These are phyloP conservation scores for Sporothrix sp. DNA, from an alignment of 2,329 filamentous ascomycete genomes.

Conservation along the genomic window DNA sequence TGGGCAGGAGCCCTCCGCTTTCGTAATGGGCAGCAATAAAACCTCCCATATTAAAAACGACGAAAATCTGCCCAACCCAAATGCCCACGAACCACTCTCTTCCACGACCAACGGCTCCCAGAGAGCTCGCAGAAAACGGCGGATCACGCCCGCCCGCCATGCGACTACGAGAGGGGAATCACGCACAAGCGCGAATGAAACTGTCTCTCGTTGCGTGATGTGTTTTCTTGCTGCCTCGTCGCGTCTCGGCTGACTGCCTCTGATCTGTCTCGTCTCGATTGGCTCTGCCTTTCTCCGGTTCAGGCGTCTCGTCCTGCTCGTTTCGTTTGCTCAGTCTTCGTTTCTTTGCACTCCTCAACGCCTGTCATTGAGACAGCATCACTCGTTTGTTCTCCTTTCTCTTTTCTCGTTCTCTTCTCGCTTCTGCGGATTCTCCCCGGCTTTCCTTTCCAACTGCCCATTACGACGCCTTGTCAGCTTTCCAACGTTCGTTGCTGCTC, in stretches of 20 bases:
- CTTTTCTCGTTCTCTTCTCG: background rate
- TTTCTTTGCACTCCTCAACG: background rate
- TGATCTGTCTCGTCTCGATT: background rate
- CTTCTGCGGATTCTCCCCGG: background rate
- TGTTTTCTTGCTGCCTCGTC: constrained; percentile 9
- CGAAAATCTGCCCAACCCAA: constrained; percentile 6
- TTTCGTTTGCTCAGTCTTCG: background rate
- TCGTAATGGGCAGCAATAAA: constrained; percentile 9
- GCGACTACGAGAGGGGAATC: constrained; percentile 9
- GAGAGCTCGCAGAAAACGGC: constrained; percentile 10
- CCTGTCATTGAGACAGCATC: background rate
- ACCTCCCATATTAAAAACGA: constrained; percentile 1
- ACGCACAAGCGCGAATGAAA: constrained; percentile 7
- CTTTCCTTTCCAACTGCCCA: background rate
- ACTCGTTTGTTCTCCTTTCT: background rate
- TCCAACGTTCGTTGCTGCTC: background rate
- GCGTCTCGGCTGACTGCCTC: background rate
- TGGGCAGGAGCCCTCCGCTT: constrained; percentile 2
- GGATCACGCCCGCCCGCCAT: too few relatives aligned
- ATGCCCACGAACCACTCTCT: background rate
- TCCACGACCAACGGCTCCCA: background rate
- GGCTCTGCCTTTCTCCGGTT: background rate
- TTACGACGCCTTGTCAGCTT: too few relatives aligned
- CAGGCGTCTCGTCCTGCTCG: background rate
- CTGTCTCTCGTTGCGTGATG: constrained; percentile 12